Evolutionary conservation across 1,139 yeast species (phyloP), one percentile per base, ranked within the genome.

Genomic region (Saccharomycopsis phalli): DNA sequence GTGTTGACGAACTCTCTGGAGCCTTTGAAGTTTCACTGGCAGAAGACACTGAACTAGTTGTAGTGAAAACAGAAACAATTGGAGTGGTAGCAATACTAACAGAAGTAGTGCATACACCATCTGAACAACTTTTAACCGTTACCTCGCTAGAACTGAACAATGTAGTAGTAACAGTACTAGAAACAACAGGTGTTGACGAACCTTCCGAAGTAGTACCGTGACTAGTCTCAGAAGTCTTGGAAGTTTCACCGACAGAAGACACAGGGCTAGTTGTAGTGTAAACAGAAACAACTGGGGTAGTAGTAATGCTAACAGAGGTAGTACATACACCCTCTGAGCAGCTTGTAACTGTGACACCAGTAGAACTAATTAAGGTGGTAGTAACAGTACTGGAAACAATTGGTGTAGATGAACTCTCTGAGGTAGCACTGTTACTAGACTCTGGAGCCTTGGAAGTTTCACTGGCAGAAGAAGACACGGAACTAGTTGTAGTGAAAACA

Each of bases 261-360:
- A 30, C 4, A 7, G 31, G 31, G 22, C 33, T 14, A n/a, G 33
- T 8, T 6, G 33, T 30, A 16, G 33, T 30, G 7, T 30, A 7
- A 5, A 7, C 13, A n/a, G 33, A 14, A n/a, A 21, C 17, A 21
- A 16, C 10, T 4, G 5, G 4, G 13, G 33, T 30, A 4, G 39
- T 16, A 26, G 42, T 5, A 14, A 34, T 20, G 16, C 23, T 16
- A 13, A 25, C 25, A 3, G 27, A n/a, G 14, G 39, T 10, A 6
- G 34, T 14, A 28, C 30, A 19, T 23, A 13, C 10, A 11, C 31
- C 18, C 14, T 30, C 29, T 5, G 29, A 17, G 32, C 45, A 42
- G 22, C 41, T 37, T 21, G 44, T 42, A 26, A 38, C 31, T n/a
- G 36, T 34, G 27, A 33, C 14, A 6, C 14, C 36, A 8, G 30